Percentiles rank a stretch among this genome's conserved stretches.
These are phyloP conservation scores for Kokia cookei DNA, from an alignment of 441 rosid genomes.

Conservation along the genomic window DNA sequence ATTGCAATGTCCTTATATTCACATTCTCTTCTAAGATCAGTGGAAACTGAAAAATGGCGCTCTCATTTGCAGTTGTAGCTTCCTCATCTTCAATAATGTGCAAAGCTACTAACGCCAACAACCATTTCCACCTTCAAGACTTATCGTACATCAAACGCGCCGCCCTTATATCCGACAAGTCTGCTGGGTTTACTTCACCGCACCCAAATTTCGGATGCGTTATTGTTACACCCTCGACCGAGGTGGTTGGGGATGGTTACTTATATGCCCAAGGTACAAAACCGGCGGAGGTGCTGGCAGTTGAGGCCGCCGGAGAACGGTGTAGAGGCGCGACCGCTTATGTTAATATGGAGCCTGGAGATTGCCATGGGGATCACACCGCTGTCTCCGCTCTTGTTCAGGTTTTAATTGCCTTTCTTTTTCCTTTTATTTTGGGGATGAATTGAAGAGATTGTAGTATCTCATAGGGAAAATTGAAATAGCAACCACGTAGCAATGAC, in stretches of 20 bases:
- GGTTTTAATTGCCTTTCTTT: constrained; percentile 29
- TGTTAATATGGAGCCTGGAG: constrained; percentile 91
- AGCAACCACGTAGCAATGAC: neutral
- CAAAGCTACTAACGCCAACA: constrained; percentile 18
- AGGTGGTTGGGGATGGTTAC: constrained; percentile 71
- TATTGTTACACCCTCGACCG: constrained; percentile 39
- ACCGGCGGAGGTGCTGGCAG: constrained; percentile 69
- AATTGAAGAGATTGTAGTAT: neutral
- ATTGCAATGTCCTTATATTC: no score
- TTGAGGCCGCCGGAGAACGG: constrained; percentile 53
- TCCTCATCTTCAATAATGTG: constrained; percentile 27
- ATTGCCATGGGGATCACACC: constrained; percentile 77
- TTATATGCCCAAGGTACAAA: constrained; percentile 82
- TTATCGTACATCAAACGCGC: constrained; percentile 55
- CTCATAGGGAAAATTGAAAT: neutral
- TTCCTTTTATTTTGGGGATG: neutral
- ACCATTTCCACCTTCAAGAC: constrained; percentile 33
- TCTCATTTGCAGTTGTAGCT: constrained; percentile 26
- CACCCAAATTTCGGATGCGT: constrained; percentile 93
- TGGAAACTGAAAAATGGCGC: constrained; percentile 20
- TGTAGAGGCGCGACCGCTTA: constrained; percentile 68
- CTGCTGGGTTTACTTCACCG: constrained; percentile 77
- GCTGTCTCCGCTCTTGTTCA: constrained; percentile 85
- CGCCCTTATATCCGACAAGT: constrained; percentile 59
- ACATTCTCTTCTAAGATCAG: neutral